A percentile compares a stretch with the other conserved stretches of the same genome.
Evolutionary conservation across 1,284 basidiomycete species (phyloP).

Genomic region (Golubevia sp.): DNA sequence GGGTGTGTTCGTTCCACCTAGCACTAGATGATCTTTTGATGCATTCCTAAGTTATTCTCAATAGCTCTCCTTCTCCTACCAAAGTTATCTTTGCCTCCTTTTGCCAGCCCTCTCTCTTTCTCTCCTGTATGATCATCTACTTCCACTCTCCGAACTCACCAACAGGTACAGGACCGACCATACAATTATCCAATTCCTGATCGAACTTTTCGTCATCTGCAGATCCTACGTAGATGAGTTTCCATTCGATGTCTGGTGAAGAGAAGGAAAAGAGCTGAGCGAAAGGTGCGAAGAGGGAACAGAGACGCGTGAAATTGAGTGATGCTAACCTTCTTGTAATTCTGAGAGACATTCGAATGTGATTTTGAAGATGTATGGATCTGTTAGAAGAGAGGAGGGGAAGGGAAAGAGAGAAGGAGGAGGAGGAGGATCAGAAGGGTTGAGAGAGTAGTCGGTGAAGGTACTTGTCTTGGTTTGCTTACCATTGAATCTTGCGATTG

Average conservation of each 20-base stretch:
- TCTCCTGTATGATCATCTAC: too few species aligned
- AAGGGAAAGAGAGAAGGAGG: not conserved
- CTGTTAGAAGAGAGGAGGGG: conserved; percentile 51
- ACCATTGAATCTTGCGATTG: conserved; percentile 44
- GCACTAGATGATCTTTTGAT: too few species aligned
- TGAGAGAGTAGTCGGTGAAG: not conserved
- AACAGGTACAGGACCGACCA: conserved; percentile 85
- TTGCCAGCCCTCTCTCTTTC: too few species aligned
- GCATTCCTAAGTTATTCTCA: too few species aligned
- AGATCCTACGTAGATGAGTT: conserved; percentile 93
- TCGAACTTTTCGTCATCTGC: conserved; percentile 89
- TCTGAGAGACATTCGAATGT: conserved; percentile 97
- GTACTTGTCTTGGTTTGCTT: conserved; percentile 1
- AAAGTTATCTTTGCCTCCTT: too few species aligned
- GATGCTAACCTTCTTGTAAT: conserved; percentile 77
- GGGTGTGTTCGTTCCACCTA: too few species aligned
- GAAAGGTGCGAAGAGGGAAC: too few species aligned
- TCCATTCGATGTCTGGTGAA: conserved; percentile 88
- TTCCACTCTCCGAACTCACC: conserved; percentile 17
- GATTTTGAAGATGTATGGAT: conserved; percentile 90
- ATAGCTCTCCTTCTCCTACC: too few species aligned
- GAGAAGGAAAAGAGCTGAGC: not conserved
- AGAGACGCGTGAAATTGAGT: too few species aligned
- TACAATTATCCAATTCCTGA: conserved; percentile 80
- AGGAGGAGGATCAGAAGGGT: not conserved